Percentiles rank a stretch among this genome's conserved stretches.
phyloP scores from a whole-genome alignment of 202 grass and related monocot species.

The Sporobolus alterniflorus region DNA sequence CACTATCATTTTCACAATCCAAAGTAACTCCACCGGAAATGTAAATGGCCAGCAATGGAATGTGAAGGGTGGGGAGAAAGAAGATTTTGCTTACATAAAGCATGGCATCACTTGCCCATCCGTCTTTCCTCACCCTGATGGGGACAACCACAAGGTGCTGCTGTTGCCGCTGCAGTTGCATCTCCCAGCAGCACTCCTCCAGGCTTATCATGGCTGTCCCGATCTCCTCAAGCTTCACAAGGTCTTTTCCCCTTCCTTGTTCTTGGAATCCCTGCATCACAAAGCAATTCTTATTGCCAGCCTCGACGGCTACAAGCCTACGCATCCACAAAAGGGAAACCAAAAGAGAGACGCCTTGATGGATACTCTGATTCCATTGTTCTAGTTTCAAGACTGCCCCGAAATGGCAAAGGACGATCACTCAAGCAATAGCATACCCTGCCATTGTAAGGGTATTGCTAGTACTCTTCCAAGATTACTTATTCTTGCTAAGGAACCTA shows the following conservation, averaged over 20 bases:
- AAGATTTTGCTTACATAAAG: constrained; percentile 81
- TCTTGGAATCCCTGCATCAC: constrained; percentile 76
- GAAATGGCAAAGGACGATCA: constrained; percentile 33
- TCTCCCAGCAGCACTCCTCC: constrained; percentile 76
- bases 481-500: constrained; percentile 16
- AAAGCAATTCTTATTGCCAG: constrained; percentile 52
- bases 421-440: constrained; percentile 27
- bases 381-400: constrained; percentile 31
- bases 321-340: not conserved
- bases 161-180: constrained; percentile 54
- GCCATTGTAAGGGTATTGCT: not conserved
- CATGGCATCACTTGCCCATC: constrained; percentile 73
- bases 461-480: constrained; percentile 2
- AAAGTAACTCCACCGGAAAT: constrained; percentile 32
- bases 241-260: constrained; percentile 57
- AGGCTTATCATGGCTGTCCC: constrained; percentile 77
- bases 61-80: not conserved
- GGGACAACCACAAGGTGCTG: constrained; percentile 69
- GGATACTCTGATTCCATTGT: constrained; percentile 3
- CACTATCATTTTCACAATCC: not conserved
- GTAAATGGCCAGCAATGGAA: constrained; percentile 20
- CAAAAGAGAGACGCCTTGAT: constrained; percentile 32
- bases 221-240: constrained; percentile 70
- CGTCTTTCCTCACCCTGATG: constrained; percentile 66
- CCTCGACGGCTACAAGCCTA: constrained; percentile 29